Base-by-base conservation (phyloP, 768 basidiomycete species). In the Rhizopogon sp. region DNA sequence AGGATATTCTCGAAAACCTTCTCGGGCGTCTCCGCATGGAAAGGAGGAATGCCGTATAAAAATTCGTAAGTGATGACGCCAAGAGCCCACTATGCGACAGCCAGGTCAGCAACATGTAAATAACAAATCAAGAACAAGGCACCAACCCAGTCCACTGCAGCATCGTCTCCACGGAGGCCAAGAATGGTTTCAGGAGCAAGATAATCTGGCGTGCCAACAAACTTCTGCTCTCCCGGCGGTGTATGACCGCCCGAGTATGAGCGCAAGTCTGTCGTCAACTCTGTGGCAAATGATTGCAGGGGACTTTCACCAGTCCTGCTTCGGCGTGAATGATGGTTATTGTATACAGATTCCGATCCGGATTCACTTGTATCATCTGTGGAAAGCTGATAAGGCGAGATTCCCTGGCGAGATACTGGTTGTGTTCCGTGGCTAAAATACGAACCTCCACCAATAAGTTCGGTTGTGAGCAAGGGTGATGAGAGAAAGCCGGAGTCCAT, bases 51-150 rank as follows among this genome's bases (percentile, higher is more conserved):
- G 3, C 97, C 95, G 60, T 94, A 98, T 37, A 98, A 72, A 72
- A 99, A 98, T 75, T 99, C 97, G 68, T 99, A 98, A 31, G 93
- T 91, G 67, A 99, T 95, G 42, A 98, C 93, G 56, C 97, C 97
- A 29, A 99, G 80, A 10, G 97, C 96, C 97, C 97, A 99, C 97
- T 97, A 68, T 50, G 59, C 57, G 60, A 46, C 50, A 25, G 55
- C 9, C 31, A 52, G 17, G 41, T 63, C 25, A 66, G 62, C 42
- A 20, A 53, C 20, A 54, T 29, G 52, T 33, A 16, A 14, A 46
- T 45, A 58, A 14, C 25, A 50, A 37, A 28, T 47, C 40, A 58
- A 59, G 43, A 31, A 57, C 31, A 62, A 40, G 35, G 76, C 39
- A 37, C 87, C 39, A 59, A 96, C 94, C 94, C 97, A 99, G 73